Evolutionary conservation across 2,329 filamentous ascomycete genomes (phyloP), one percentile per base, ranked within the genome.

Genomic region (Mollisiaceae sp.): DNA sequence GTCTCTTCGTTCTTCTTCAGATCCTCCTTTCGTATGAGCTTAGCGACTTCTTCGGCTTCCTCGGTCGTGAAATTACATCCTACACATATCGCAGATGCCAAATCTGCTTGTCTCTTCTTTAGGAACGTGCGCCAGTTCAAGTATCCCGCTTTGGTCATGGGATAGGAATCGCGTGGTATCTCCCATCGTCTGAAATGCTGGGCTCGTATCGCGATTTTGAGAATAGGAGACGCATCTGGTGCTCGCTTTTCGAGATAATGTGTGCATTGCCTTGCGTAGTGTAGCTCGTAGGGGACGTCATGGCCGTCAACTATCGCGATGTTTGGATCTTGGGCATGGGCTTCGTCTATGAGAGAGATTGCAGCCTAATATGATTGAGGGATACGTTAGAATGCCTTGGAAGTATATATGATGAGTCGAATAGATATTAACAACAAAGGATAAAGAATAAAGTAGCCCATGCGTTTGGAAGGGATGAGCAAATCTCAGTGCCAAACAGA

Each of bases 161-260:
- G 91, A 77, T 91, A 94, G 43, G 83, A 85, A 69, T 82, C 80
- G 58, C 92, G 89, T 0, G 92, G 91, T 1, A 94, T 86, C 78
- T 96, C 91, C 92, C 92, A 97, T 71, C 85, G 88, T 61, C 89
- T 86, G 73, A 96, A 91, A 78, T 97, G 93, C 77, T 96, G 93
- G 12, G 92, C 92, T 70, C 92, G 89, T 70, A 93, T 90, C 20
- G 93, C 93, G 56, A 95, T 82, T 68, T 87, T 87, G 62, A 97
- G 82, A 27, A 86, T 78, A 1, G 89, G 88, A 1, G 89, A 87
- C 1, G 92, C 88, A 35, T 81, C 71, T 0, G 91, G 87, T 9
- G 79, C 78, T 67, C 88, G 86, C 18, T 83, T 79, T 9, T 81
- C 75, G 38, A 97, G 88, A 83, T 91, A 95, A 38, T 81, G 79